These are phyloP conservation scores for Lagenidium giganteum DNA, from an alignment of 352 stramenopile genomes.

Conservation along the genomic window DNA sequence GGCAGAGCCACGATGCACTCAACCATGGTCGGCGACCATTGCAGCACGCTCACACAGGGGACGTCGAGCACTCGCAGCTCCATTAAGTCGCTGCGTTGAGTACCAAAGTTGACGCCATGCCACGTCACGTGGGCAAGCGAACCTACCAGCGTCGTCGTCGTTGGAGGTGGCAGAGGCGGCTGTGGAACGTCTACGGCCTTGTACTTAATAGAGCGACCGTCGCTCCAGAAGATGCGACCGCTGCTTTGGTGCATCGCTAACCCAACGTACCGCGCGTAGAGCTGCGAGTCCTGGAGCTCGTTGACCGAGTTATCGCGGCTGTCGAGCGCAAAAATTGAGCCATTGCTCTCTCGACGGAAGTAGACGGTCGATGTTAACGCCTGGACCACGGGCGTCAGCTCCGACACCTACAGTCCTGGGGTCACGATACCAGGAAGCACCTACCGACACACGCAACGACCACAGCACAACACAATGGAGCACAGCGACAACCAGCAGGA, in stretches of 20 bases:
- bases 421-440: too few species aligned
- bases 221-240: slow-evolving; percentile 50
- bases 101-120: slow-evolving; percentile 52
- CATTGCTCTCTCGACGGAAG: slow-evolving; percentile 41
- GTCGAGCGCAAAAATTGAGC: slow-evolving; percentile 52
- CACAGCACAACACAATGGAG: too few species aligned
- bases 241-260: slow-evolving; percentile 31
- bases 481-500: too few species aligned
- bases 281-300: slow-evolving; percentile 28
- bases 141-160: slow-evolving; percentile 14
- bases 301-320: slow-evolving; percentile 24
- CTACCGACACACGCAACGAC: too few species aligned
- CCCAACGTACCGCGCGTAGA: slow-evolving; percentile 39
- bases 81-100: slow-evolving; percentile 18
- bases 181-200: slow-evolving; percentile 6
- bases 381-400: too few species aligned
- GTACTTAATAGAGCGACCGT: slow-evolving; percentile 37
- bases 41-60: slow-evolving; percentile 33
- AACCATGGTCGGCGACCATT: slow-evolving; percentile 31
- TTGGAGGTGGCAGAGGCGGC: slow-evolving; percentile 14
- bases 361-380: slow-evolving; percentile 56
- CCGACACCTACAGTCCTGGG: too few species aligned
- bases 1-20: slow-evolving; percentile 58
- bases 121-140: slow-evolving; percentile 39
- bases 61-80: slow-evolving; percentile 32